phyloP scores from a whole-genome alignment of 2,329 filamentous ascomycete species.

The Fusarium haematococcum region DNA sequence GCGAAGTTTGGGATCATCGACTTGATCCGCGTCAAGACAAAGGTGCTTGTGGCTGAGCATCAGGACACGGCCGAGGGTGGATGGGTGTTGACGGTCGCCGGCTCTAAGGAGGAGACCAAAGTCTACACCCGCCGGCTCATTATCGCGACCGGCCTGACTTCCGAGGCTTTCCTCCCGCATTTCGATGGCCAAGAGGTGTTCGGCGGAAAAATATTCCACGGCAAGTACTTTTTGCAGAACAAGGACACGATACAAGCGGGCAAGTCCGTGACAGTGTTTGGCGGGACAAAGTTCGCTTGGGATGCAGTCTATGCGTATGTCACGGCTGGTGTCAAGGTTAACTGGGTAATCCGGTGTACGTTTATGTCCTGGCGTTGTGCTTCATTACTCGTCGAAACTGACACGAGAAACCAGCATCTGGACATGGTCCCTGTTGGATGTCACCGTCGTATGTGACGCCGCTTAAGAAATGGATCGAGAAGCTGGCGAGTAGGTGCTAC shows the following conservation, averaged over 20 bases:
- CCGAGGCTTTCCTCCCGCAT: not conserved
- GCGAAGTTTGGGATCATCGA: conserved; percentile 60
- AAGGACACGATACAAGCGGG: not conserved
- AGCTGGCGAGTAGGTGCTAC: not conserved
- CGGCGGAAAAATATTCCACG: not conserved
- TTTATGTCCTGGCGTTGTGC: not conserved
- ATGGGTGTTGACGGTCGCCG: conserved; percentile 17
- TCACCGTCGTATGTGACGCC: not conserved
- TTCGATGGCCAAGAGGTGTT: not conserved
- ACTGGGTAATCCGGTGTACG: conserved; percentile 1
- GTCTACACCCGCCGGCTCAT: not conserved
- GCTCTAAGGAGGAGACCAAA: not conserved
- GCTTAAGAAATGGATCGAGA: not conserved
- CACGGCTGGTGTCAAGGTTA: not conserved
- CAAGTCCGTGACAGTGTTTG: not conserved
- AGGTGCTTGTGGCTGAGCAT: conserved; percentile 57
- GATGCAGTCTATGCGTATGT: not conserved
- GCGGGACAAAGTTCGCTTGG: not conserved
- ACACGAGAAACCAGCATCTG: not conserved
- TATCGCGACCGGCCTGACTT: not conserved
- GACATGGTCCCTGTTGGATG: not conserved
- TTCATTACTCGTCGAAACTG: not conserved
- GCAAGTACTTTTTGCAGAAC: not conserved
- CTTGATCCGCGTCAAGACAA: conserved; percentile 60
- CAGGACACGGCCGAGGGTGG: conserved; percentile 6